These are phyloP conservation scores for Acacia pycnantha DNA, from an alignment of 331 rosid species.

Conservation along the genomic window DNA sequence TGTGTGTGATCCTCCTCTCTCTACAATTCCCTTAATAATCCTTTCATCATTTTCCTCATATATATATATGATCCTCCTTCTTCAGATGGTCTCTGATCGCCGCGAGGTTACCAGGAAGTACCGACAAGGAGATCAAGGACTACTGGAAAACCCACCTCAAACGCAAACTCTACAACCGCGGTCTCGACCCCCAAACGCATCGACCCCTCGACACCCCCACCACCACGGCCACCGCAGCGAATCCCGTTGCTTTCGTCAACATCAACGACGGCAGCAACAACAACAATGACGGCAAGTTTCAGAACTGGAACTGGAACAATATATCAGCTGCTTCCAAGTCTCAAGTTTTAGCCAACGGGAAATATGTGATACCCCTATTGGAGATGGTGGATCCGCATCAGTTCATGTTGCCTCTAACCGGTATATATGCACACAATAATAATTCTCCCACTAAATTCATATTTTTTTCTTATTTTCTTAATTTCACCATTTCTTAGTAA, in stretches of 20 bases:
- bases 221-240: not conserved
- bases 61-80: not conserved
- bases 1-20: too few species aligned
- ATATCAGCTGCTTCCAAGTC: not conserved
- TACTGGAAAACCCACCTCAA: constrained; percentile 65
- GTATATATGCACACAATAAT: too few species aligned
- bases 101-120: constrained; percentile 56
- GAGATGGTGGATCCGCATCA: too few species aligned
- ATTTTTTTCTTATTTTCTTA: too few species aligned
- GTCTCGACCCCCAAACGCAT: constrained; percentile 66
- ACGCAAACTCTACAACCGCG: constrained; percentile 56
- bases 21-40: too few species aligned
- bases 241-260: not conserved
- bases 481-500: too few species aligned
- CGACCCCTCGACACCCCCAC: constrained; percentile 30
- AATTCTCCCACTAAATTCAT: too few species aligned
- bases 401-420: too few species aligned
- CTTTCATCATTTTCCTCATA: too few species aligned
- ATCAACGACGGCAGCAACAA: not conserved
- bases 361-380: too few species aligned
- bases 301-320: too few species aligned
- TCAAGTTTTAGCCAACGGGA: not conserved
- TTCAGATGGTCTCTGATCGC: constrained; percentile 70
- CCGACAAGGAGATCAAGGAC: constrained; percentile 68
- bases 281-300: not conserved